phyloP scores from a whole-genome alignment of 228 moss, liverwort and hornwort species.

The Sphagnum magellanicum region DNA sequence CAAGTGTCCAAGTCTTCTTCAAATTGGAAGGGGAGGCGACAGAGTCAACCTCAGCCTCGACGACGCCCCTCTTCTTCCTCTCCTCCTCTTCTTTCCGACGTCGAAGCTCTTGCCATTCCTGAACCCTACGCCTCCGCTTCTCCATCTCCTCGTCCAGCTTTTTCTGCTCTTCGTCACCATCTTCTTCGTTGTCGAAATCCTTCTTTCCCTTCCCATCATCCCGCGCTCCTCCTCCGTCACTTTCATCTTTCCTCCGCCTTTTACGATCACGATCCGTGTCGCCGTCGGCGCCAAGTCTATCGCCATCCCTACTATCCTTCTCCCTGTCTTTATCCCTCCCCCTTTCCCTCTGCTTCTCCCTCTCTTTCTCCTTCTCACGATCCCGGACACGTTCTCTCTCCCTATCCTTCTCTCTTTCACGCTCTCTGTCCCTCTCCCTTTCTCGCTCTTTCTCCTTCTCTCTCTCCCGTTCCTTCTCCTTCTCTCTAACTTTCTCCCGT shows the following conservation, averaged over 20 bases:
- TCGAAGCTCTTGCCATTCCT: conserved; percentile 97
- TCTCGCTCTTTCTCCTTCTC: conserved; percentile 53
- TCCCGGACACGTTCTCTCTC: conserved; percentile 36
- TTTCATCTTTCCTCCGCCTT: conserved; percentile 80
- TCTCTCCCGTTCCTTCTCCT: conserved; percentile 42
- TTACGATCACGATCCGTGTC: conserved; percentile 84
- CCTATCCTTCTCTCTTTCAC: conserved; percentile 40
- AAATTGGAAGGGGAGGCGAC: conserved; percentile 34
- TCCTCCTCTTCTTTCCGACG: conserved; percentile 95
- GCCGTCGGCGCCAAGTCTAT: conserved; percentile 24
- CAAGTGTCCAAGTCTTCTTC: conserved; percentile 88
- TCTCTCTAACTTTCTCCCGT: conserved; percentile 21
- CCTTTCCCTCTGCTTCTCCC: conserved; percentile 65
- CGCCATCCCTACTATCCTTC: conserved; percentile 23
- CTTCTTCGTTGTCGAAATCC: conserved; percentile 56
- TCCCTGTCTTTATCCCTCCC: conserved; percentile 69
- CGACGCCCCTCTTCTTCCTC: conserved; percentile 61
- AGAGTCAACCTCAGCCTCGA: conserved; percentile 37
- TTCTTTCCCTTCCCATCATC: conserved; percentile 52
- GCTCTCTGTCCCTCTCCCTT: conserved; percentile 39
- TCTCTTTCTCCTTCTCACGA: conserved; percentile 42
- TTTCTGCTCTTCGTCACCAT: conserved; percentile 90
- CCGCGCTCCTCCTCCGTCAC: conserved; percentile 31
- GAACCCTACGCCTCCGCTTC: conserved; percentile 87
- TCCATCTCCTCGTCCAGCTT: conserved; percentile 94